These are phyloP conservation scores for Coemansia sp. DNA, from an alignment of 192 early-diverging fungal genomes.

Conservation along the genomic window DNA sequence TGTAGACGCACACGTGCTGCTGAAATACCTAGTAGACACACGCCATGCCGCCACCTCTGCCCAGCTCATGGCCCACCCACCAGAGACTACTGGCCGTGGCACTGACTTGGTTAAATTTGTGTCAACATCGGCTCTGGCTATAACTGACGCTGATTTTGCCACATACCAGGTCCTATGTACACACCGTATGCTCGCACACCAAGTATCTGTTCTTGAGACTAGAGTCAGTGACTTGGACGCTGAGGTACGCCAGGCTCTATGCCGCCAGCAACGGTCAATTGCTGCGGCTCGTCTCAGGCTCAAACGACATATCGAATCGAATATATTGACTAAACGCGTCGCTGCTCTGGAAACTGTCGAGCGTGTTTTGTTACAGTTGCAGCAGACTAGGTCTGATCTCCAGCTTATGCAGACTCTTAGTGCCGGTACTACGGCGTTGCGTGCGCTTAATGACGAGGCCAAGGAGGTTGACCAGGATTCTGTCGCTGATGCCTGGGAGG, in stretches of 20 bases:
- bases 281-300: slow-evolving; percentile 26
- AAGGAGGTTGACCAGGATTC: slow-evolving; percentile 8
- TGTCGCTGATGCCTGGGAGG: slow-evolving; percentile 38
- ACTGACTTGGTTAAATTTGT: slow-evolving; percentile 43
- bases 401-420: slow-evolving; percentile 36
- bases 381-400: slow-evolving; percentile 43
- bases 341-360: slow-evolving; percentile 28
- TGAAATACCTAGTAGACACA: slow-evolving; percentile 20
- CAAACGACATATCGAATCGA: slow-evolving; percentile 25
- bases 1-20: slow-evolving; percentile 19
- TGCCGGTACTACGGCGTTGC: slow-evolving; percentile 31
- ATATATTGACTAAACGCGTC: slow-evolving; percentile 24
- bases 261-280: slow-evolving; percentile 13
- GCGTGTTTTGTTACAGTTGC: slow-evolving; percentile 27
- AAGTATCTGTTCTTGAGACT: slow-evolving; percentile 23
- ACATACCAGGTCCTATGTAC: slow-evolving; percentile 39
- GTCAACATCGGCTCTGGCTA: slow-evolving; percentile 4
- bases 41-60: slow-evolving; percentile 11
- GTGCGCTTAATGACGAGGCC: slow-evolving; percentile 20
- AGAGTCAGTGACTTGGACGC: slow-evolving; percentile 26
- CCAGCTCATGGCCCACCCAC: not conserved
- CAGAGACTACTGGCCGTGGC: not conserved
- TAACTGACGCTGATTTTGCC: slow-evolving; percentile 27
- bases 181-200: slow-evolving; percentile 8
- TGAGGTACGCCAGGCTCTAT: slow-evolving; percentile 14